Percentiles rank a stretch among this genome's conserved stretches.
phyloP scores from a whole-genome alignment of 306 rosid species.

The Sindora glabra region DNA sequence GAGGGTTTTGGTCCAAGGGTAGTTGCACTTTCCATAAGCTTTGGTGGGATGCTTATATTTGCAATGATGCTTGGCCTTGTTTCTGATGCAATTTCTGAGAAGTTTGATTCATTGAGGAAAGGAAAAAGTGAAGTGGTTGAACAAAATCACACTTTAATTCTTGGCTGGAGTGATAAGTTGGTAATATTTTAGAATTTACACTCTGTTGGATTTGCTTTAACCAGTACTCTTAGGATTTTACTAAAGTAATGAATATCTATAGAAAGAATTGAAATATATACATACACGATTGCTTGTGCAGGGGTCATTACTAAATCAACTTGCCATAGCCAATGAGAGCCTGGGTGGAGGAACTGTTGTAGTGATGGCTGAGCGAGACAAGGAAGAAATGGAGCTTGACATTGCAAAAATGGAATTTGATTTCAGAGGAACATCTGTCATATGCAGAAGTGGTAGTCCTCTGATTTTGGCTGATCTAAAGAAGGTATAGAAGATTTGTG shows the following conservation, averaged over 20 bases:
- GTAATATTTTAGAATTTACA: conserved; percentile 26
- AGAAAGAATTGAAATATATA: background rate
- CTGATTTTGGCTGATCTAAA: conserved; percentile 84
- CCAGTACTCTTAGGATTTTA: background rate
- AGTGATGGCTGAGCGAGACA: conserved; percentile 93
- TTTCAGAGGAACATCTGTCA: conserved; percentile 84
- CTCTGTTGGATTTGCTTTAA: conserved; percentile 2
- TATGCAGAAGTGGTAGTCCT: conserved; percentile 94
- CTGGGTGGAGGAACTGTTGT: conserved; percentile 82
- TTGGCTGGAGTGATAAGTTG: conserved; percentile 94
- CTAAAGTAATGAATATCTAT: background rate
- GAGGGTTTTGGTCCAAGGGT: conserved; percentile 63
- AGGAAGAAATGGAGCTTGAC: conserved; percentile 95
- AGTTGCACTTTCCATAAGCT: conserved; percentile 83
- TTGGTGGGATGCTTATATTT: conserved; percentile 92
- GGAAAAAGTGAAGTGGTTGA: conserved; percentile 91
- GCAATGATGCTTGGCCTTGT: conserved; percentile 99
- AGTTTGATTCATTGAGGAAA: conserved; percentile 83
- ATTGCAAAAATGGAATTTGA: conserved; percentile 90
- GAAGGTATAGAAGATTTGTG: conserved; percentile 41
- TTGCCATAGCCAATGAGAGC: conserved; percentile 87
- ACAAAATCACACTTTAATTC: conserved; percentile 81
- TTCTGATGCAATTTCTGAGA: conserved; percentile 83
- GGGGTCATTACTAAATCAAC: conserved; percentile 87
- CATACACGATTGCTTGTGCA: conserved; percentile 19